Conservation (phyloP, 768 basidiomycete species). For the Boletus reticulatus region DNA sequence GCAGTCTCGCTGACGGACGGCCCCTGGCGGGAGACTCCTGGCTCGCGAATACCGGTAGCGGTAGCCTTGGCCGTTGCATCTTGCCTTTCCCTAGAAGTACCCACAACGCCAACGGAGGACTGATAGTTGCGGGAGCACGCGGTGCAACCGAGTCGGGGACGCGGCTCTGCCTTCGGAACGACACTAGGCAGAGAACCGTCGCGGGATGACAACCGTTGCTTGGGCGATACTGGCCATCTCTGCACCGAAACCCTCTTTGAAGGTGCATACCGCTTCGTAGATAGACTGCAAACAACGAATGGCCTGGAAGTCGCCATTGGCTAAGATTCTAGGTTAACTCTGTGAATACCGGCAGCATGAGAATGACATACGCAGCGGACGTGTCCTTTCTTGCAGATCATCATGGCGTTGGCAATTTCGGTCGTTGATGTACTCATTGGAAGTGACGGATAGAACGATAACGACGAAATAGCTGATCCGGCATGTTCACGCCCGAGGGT, state of each 20-base stretch:
- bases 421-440: too few relatives aligned
- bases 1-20: not conserved
- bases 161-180: too few relatives aligned
- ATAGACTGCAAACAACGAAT: slow-evolving; percentile 4
- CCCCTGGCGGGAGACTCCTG: not conserved
- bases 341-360: not conserved
- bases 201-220: too few relatives aligned
- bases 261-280: not conserved
- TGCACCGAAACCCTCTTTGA: not conserved
- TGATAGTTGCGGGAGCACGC: not conserved
- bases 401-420: too few relatives aligned
- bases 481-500: too few relatives aligned
- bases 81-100: not conserved
- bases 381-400: too few relatives aligned
- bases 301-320: not conserved
- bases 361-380: too few relatives aligned
- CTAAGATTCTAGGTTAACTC: not conserved
- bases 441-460: too few relatives aligned
- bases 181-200: too few relatives aligned
- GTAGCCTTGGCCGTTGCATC: not conserved
- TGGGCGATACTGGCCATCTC: too few relatives aligned
- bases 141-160: not conserved
- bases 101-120: not conserved
- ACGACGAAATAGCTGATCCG: too few relatives aligned
- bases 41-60: too few relatives aligned